Conservation (phyloP, 2,329 filamentous ascomycete species). For the Diplodia scrobiculata region DNA sequence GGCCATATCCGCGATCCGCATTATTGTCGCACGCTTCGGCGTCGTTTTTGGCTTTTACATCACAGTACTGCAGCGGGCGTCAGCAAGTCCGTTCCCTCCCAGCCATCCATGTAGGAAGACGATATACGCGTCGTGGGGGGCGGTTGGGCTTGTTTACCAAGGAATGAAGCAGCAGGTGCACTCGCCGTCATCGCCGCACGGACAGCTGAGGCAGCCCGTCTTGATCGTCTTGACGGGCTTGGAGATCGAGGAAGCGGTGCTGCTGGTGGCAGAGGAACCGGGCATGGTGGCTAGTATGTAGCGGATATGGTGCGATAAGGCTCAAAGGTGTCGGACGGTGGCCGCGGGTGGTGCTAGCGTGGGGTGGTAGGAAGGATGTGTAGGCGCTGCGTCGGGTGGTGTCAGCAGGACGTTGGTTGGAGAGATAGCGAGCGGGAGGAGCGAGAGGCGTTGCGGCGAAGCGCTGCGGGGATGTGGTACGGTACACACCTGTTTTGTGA, state of each 20-base stretch:
- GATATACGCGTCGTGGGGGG: constrained; percentile 22
- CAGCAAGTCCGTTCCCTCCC: background rate
- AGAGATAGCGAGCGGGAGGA: background rate
- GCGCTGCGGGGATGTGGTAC: background rate
- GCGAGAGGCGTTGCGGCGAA: background rate
- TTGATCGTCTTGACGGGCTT: constrained; percentile 29
- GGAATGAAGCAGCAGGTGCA: constrained; percentile 29
- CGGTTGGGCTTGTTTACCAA: constrained; percentile 2
- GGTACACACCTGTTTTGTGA: background rate
- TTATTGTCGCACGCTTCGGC: constrained; percentile 9
- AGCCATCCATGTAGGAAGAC: background rate
- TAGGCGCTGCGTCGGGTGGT: background rate
- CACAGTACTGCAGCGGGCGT: background rate
- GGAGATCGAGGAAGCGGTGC: constrained; percentile 15
- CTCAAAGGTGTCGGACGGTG: too few relatives aligned
- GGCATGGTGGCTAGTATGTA: constrained; percentile 18
- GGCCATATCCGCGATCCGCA: background rate
- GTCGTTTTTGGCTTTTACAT: background rate
- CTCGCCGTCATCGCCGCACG: constrained; percentile 29
- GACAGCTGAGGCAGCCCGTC: constrained; percentile 29
- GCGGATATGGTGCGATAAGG: background rate
- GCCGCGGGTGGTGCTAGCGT: too few relatives aligned
- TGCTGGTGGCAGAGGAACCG: constrained; percentile 5
- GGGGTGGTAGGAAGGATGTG: background rate
- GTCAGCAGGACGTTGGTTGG: background rate